Base-by-base conservation (phyloP, 768 basidiomycete genomes). In the Guyanaporus albipodus region DNA sequence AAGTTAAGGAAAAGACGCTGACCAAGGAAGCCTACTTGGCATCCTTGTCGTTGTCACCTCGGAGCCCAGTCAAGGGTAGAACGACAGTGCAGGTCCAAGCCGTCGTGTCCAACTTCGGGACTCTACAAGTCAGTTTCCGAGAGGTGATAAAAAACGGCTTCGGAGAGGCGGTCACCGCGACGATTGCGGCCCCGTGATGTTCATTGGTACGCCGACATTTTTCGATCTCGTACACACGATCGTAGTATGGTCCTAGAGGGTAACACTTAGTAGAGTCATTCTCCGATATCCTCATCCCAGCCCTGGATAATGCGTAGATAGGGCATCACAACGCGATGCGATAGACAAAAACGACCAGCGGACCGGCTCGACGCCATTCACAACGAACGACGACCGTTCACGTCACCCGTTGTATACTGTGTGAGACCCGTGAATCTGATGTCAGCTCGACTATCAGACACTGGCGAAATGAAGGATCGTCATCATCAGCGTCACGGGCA, bases 221-320 rank as follows among this genome's bases (percentile, higher is more conserved):
- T 17, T n/a, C n/a, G n/a, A n/a, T n/a, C n/a, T n/a, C n/a, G n/a
- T n/a, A n/a, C n/a, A n/a, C n/a, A n/a, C n/a, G n/a, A n/a, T n/a
- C n/a, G n/a, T n/a, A n/a, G n/a, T n/a, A n/a, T n/a, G n/a, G n/a
- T n/a, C n/a, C n/a, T n/a, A n/a, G n/a, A n/a, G n/a, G n/a, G n/a
- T n/a, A n/a, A n/a, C n/a, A n/a, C n/a, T n/a, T n/a, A n/a, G n/a
- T n/a, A n/a, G n/a, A 29, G 14, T 44, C 49, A 57, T 54, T 76
- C 74, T 18, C 80, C 82, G 36, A 82, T 80, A 61, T 83, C 82
- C 55, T 82, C 80, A 52, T 75, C 70, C 80, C 80, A 82, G 49
- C 76, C 73, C 73, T 74, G 47, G 38, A 48, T 53, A 51, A 35
- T 37, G n/a, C 42, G 38, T 53, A 58, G 50, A 59, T 11, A 11